These are phyloP conservation scores for Tulasnella sp. DNA, from an alignment of 768 basidiomycete genomes.

Conservation along the genomic window DNA sequence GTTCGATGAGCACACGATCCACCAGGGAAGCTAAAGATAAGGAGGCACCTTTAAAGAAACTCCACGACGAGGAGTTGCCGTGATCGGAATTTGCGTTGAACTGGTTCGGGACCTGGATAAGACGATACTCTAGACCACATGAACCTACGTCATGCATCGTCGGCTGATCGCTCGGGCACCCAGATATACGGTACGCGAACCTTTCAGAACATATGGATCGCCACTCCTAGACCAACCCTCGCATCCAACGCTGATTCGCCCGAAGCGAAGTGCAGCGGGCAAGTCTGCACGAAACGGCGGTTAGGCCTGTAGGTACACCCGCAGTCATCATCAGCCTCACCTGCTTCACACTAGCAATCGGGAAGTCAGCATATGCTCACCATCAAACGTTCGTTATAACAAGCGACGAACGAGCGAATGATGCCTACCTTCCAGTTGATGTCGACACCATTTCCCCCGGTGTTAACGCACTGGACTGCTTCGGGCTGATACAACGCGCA, in stretches of 20 bases:
- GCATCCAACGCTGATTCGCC: constrained; percentile 79
- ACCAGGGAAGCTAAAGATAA: not conserved
- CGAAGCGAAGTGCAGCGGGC: constrained; percentile 76
- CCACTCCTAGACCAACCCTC: constrained; percentile 86
- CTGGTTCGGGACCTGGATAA: constrained; percentile 60
- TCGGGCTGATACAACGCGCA: constrained; percentile 78
- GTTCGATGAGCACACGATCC: constrained; percentile 5
- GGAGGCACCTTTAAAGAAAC: constrained; percentile 13
- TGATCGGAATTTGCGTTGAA: constrained; percentile 30
- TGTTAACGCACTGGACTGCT: constrained; percentile 76
- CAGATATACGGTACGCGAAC: constrained; percentile 41
- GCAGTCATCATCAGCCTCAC: not conserved
- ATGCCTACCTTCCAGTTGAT: constrained; percentile 84
- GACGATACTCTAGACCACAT: constrained; percentile 79
- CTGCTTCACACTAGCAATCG: constrained; percentile 22
- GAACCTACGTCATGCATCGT: constrained; percentile 52
- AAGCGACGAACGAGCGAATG: not conserved
- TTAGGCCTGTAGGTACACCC: not conserved
- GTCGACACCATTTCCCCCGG: constrained; percentile 71
- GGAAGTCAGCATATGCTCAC: not conserved
- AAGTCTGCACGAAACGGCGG: constrained; percentile 59
- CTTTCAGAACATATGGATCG: constrained; percentile 81
- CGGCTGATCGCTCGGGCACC: not conserved
- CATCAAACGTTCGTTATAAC: not conserved
- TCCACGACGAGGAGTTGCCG: constrained; percentile 19